Evolutionary conservation across 768 basidiomycete species (phyloP).

Genomic region (Hydnomerulius pinastri): DNA sequence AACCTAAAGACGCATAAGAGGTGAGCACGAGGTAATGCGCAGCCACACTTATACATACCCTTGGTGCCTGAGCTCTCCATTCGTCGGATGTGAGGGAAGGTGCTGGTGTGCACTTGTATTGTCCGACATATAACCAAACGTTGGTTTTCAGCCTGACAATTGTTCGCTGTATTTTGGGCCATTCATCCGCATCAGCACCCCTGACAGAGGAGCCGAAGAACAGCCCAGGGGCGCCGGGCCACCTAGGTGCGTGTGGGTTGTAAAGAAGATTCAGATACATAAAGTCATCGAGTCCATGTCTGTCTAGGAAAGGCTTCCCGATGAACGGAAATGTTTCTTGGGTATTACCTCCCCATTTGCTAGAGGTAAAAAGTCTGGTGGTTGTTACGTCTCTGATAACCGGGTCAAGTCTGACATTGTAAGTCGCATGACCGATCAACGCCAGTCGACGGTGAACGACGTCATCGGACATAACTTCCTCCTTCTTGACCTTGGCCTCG

Average conservation of each 20-base stretch:
- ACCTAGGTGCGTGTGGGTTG: slow-evolving; percentile 20
- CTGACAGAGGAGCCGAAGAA: slow-evolving; percentile 13
- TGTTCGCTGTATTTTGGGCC: slow-evolving; percentile 3
- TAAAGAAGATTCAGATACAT: slow-evolving; percentile 18
- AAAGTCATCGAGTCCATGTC: slow-evolving; percentile 19
- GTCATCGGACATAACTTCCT: slow-evolving; percentile 22
- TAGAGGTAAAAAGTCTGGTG: slow-evolving; percentile 15
- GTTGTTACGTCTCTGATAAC: slow-evolving; percentile 19
- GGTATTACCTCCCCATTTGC: slow-evolving; percentile 18
- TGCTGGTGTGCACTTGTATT: slow-evolving; percentile 17
- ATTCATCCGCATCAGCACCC: background rate
- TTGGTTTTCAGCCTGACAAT: slow-evolving; percentile 13
- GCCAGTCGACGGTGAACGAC: slow-evolving; percentile 16
- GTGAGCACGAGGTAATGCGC: background rate
- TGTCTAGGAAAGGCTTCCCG: slow-evolving; percentile 8
- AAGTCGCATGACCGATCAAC: background rate
- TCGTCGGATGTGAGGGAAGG: slow-evolving; percentile 10
- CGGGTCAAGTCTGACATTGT: slow-evolving; percentile 14
- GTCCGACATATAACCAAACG: slow-evolving; percentile 20
- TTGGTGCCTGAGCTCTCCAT: slow-evolving; percentile 19
- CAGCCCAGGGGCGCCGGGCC: slow-evolving; percentile 17
- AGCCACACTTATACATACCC: slow-evolving; percentile 4
- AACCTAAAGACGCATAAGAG: slow-evolving; percentile 5
- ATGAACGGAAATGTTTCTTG: slow-evolving; percentile 16
- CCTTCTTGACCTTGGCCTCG: slow-evolving; percentile 16